Conservation (phyloP, 2,329 filamentous ascomycete species). For the Eutypella sp. region DNA sequence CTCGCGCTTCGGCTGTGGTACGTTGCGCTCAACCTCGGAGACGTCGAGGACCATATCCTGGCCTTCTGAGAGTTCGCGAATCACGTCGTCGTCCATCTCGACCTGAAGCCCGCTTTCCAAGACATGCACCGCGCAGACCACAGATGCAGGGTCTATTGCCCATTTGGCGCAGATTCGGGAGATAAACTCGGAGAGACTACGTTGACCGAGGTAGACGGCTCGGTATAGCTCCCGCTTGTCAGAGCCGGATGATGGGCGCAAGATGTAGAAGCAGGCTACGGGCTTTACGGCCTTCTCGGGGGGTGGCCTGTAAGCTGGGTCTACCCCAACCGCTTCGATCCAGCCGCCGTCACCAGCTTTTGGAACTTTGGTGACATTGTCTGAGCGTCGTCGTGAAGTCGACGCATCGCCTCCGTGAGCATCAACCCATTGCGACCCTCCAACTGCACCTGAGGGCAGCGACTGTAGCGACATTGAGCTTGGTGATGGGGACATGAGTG, state of each 20-base stretch:
- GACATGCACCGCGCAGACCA: conserved; percentile 67
- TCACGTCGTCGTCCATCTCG: conserved; percentile 84
- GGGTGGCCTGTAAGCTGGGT: conserved; percentile 76
- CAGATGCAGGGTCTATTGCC: conserved; percentile 66
- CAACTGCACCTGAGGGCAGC: conserved; percentile 41
- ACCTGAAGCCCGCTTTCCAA: conserved; percentile 73
- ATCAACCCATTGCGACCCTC: conserved; percentile 51
- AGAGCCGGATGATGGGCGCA: conserved; percentile 44
- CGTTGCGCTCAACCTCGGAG: conserved; percentile 33
- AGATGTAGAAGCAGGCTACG: conserved; percentile 85
- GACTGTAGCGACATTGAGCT: conserved; percentile 61
- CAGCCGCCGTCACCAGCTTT: conserved; percentile 63
- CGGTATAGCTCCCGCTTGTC: conserved; percentile 65
- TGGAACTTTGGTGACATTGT: conserved; percentile 49
- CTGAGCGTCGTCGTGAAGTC: conserved; percentile 38
- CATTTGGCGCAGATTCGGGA: conserved; percentile 72
- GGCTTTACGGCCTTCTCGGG: conserved; percentile 63
- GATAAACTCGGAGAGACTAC: conserved; percentile 71
- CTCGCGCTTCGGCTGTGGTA: conserved; percentile 45
- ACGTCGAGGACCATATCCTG: conserved; percentile 84
- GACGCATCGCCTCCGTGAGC: conserved; percentile 47
- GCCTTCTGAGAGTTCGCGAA: conserved; percentile 78
- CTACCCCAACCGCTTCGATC: conserved; percentile 91
- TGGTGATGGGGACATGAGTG: conserved; percentile 60
- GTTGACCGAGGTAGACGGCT: conserved; percentile 78